These are phyloP conservation scores for Lentinula aciculospora DNA, from an alignment of 768 basidiomycete species.

Conservation along the genomic window DNA sequence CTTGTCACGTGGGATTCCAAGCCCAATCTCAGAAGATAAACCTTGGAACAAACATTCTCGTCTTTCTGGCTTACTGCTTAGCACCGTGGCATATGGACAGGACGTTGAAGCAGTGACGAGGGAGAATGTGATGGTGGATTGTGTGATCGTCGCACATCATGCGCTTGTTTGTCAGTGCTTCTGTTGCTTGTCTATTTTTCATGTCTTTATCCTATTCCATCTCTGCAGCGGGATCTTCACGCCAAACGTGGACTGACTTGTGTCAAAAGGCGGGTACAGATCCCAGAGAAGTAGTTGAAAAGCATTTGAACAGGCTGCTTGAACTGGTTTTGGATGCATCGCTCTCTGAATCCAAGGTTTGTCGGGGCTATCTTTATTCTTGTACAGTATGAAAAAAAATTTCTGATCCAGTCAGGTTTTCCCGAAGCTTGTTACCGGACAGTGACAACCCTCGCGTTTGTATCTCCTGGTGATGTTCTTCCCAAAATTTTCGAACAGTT, in stretches of 20 bases:
- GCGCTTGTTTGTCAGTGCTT: slow-evolving; percentile 47
- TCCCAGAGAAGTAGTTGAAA: slow-evolving; percentile 54
- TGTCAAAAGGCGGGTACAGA: slow-evolving; percentile 67
- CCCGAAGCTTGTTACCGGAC: slow-evolving; percentile 70
- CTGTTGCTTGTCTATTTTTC: not conserved
- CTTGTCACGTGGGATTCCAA: slow-evolving; percentile 31
- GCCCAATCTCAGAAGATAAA: slow-evolving; percentile 26
- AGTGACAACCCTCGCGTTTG: slow-evolving; percentile 71
- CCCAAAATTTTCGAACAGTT: slow-evolving; percentile 69
- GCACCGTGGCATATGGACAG: slow-evolving; percentile 41
- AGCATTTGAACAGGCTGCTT: slow-evolving; percentile 44
- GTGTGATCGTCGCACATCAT: slow-evolving; percentile 73
- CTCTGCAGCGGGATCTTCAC: slow-evolving; percentile 37
- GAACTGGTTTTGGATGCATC: slow-evolving; percentile 43
- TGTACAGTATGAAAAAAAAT: not conserved
- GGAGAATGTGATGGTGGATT: slow-evolving; percentile 45
- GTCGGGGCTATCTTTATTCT: not conserved
- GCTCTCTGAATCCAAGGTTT: slow-evolving; percentile 41
- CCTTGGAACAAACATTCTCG: slow-evolving; percentile 45
- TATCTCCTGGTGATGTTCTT: slow-evolving; percentile 65
- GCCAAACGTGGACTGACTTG: slow-evolving; percentile 77
- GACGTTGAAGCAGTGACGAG: slow-evolving; percentile 31
- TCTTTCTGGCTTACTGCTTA: slow-evolving; percentile 47
- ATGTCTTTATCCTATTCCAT: not conserved
- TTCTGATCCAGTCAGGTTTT: slow-evolving; percentile 34